phyloP scores from a whole-genome alignment of 306 rosid genomes.

The Dicorynia guianensis region DNA sequence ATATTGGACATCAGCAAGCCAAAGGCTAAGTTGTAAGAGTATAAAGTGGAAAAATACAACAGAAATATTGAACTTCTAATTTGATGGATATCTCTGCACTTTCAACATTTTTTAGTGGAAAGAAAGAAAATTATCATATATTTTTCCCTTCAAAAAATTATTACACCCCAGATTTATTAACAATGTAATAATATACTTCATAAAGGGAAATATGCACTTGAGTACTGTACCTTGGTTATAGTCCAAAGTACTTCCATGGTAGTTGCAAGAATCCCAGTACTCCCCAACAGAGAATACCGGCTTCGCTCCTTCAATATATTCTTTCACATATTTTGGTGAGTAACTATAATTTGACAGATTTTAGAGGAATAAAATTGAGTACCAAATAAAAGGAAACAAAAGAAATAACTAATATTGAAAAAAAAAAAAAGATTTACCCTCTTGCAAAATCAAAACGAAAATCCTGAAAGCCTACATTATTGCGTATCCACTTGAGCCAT shows the following conservation, averaged over 20 bases:
- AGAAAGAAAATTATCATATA: too few species aligned
- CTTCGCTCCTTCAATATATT: conserved; percentile 85
- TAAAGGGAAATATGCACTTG: background rate
- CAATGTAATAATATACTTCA: background rate
- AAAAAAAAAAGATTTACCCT: conserved; percentile 61
- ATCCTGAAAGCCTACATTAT: conserved; percentile 81
- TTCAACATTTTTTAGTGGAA: too few species aligned
- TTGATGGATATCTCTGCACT: background rate
- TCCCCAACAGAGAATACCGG: conserved; percentile 89
- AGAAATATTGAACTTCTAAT: conserved; percentile 8
- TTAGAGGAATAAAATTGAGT: conserved; percentile 32
- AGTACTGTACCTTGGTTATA: conserved; percentile 77
- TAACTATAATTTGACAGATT: conserved; percentile 50
- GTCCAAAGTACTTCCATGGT: conserved; percentile 68
- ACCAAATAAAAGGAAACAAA: conserved; percentile 5
- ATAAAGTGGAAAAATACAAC: background rate
- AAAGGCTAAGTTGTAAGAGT: conserved; percentile 7
- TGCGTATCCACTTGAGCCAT: conserved; percentile 83
- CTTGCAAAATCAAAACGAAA: conserved; percentile 91
- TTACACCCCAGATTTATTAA: background rate
- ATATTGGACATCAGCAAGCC: conserved; percentile 4
- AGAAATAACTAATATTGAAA: background rate
- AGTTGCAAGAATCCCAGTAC: conserved; percentile 91
- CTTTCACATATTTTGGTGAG: conserved; percentile 83
- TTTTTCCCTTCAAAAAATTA: too few species aligned